These are phyloP conservation scores for Colletotrichum tropicale DNA, from an alignment of 2,329 filamentous ascomycete species.

Conservation along the genomic window DNA sequence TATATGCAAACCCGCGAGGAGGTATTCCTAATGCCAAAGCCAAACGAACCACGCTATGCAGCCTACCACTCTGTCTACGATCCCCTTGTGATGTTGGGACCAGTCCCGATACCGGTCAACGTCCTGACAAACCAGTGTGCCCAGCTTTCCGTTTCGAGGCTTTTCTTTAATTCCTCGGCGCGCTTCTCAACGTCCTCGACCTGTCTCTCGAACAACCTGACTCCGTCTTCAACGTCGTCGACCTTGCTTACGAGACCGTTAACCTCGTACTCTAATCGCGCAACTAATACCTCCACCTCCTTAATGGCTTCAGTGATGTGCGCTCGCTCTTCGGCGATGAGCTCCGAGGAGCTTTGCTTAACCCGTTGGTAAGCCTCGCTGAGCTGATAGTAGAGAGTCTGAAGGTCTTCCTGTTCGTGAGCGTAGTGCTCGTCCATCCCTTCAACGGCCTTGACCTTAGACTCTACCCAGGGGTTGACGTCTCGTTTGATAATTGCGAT, in stretches of 20 bases:
- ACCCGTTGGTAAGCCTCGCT: conserved; percentile 73
- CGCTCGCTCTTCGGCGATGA: conserved; percentile 72
- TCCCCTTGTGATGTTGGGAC: conserved; percentile 56
- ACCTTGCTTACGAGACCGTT: conserved; percentile 79
- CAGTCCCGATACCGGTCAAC: conserved; percentile 64
- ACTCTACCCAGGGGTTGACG: conserved; percentile 65
- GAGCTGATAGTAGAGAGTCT: conserved; percentile 71
- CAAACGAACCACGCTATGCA: conserved; percentile 17
- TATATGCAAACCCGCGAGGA: background rate
- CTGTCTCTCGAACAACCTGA: conserved; percentile 79
- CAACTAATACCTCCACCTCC: conserved; percentile 80
- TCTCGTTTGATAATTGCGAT: conserved; percentile 56
- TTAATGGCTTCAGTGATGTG: conserved; percentile 74
- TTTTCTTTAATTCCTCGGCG: conserved; percentile 65
- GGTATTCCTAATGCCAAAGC: conserved; percentile 11
- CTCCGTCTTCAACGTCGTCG: conserved; percentile 84
- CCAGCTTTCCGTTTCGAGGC: conserved; percentile 69
- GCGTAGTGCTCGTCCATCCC: conserved; percentile 66
- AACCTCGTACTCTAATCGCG: conserved; percentile 92
- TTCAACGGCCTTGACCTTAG: conserved; percentile 61
- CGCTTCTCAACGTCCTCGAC: conserved; percentile 73
- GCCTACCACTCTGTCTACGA: background rate
- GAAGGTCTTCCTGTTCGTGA: conserved; percentile 68
- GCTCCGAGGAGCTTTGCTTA: conserved; percentile 69
- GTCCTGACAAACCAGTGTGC: conserved; percentile 68